Base-by-base conservation (phyloP, 306 rosid genomes). In the Benincasa hispida region DNA sequence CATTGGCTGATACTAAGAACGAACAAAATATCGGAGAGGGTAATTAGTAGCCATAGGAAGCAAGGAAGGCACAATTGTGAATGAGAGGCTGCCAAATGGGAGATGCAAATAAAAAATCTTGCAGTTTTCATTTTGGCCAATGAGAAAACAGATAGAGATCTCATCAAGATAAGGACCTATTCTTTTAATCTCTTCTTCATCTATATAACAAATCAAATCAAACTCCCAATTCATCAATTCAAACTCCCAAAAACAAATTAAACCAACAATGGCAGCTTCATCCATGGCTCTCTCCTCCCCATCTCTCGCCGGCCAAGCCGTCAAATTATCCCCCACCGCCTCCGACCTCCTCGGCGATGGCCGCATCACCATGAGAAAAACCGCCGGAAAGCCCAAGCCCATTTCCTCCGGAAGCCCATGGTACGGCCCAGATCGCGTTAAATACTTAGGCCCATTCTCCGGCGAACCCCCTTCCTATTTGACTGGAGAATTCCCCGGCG, bases 391-490 rank as follows among this genome's bases (percentile, higher is more conserved):
- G 78, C 63, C 85, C 72, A 79, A 83, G 66, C 18, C 57, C 14
- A 75, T 50, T 19, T 51, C 83, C 0, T 81, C 79, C 0, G 79
- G 83, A 0, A 79, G 81, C 83, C 86, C 81, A 2, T 83, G 86
- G 83, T 83, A 83, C 32, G 76, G 86, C 39, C 77, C 83, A 0
- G 83, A 81, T 48, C 79, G 81, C 34, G 83, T 66, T 34, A 84
- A 84, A 30, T 81, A 84, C 79, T 63, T 84, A 70, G 87, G 87
- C 1, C 85, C 87, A 5, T 84, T 84, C 81, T 84, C 85, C 1
- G 76, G 83, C 0, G 83, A 84, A 3, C 67, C 83, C 0, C 85
- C 83, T 0, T 84, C 87, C 17, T 75, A 82, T 77, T 74, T 83
- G 0, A 83, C 76, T 0, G 83, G 83, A 37, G 85, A 83, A 24